A percentile compares a stretch with the other conserved stretches of the same genome.
These are phyloP conservation scores for Anisodus tanguticus DNA, from an alignment of 257 asterid genomes.

Conservation along the genomic window DNA sequence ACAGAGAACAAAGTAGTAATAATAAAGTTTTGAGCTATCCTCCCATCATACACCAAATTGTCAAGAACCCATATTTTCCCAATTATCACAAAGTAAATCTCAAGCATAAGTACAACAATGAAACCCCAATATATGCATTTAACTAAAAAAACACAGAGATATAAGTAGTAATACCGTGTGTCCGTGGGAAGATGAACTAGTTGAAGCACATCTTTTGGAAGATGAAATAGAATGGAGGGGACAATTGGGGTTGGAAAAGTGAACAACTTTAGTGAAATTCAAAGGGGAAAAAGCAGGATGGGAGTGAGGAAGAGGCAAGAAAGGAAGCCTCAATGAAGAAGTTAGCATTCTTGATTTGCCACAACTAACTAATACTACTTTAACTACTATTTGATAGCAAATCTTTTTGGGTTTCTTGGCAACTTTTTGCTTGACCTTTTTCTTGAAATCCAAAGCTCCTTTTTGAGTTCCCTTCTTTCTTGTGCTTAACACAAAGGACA, in stretches of 20 bases:
- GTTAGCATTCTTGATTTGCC: slow-evolving; percentile 43
- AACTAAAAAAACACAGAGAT: background rate
- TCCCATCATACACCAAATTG: slow-evolving; percentile 3
- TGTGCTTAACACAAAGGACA: background rate
- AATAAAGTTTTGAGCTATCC: background rate
- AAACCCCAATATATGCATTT: background rate
- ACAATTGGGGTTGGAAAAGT: slow-evolving; percentile 23
- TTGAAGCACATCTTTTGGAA: slow-evolving; percentile 42
- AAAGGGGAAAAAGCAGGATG: slow-evolving; percentile 40
- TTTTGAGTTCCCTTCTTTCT: slow-evolving; percentile 23
- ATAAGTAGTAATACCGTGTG: slow-evolving; percentile 26
- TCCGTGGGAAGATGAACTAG: slow-evolving; percentile 35
- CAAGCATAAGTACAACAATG: background rate
- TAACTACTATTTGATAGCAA: background rate
- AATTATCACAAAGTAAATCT: background rate
- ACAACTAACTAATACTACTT: background rate
- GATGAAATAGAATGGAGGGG: slow-evolving; percentile 32
- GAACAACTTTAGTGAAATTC: slow-evolving; percentile 24
- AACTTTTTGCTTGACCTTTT: slow-evolving; percentile 5
- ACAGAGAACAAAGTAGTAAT: background rate
- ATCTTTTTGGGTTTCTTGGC: background rate
- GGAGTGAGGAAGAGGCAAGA: slow-evolving; percentile 43
- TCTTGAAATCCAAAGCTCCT: background rate
- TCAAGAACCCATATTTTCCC: background rate
- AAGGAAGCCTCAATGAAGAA: slow-evolving; percentile 42